Conservation (phyloP, 345 rosid genomes). For the Schrenkiella parvula region DNA sequence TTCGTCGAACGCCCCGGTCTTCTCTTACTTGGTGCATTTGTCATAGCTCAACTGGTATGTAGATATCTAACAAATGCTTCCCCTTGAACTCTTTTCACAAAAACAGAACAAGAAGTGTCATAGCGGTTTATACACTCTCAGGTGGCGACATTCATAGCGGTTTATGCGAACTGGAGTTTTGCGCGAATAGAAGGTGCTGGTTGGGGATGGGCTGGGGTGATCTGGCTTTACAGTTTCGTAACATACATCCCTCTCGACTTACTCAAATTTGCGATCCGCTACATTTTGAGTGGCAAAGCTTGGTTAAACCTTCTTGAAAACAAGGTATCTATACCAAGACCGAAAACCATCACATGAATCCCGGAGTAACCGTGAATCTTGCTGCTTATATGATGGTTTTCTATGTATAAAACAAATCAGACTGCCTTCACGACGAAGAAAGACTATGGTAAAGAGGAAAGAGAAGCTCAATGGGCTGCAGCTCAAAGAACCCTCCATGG, state of each 20-base stretch:
- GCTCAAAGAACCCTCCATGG: constrained; percentile 95
- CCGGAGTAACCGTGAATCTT: not conserved
- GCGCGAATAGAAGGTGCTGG: constrained; percentile 63
- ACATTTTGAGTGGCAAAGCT: constrained; percentile 74
- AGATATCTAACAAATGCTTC: not conserved
- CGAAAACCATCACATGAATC: not conserved
- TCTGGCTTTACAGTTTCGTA: constrained; percentile 78
- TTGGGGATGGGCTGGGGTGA: constrained; percentile 99
- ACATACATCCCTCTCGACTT: constrained; percentile 76
- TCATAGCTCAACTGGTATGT: constrained; percentile 73
- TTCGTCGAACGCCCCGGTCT: constrained; percentile 72
- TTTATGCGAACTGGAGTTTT: constrained; percentile 78
- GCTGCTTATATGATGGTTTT: not conserved
- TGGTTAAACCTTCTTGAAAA: constrained; percentile 77
- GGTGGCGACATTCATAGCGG: constrained; percentile 80
- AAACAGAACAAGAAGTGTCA: not conserved
- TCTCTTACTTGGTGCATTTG: constrained; percentile 55
- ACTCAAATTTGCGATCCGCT: constrained; percentile 65
- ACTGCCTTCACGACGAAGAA: constrained; percentile 90
- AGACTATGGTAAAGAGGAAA: constrained; percentile 84
- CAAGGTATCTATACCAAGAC: constrained; percentile 45
- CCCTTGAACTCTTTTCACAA: not conserved
- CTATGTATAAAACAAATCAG: constrained; percentile 30
- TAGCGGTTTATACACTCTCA: constrained; percentile 20
- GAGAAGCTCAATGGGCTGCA: constrained; percentile 95